phyloP scores from a whole-genome alignment of 768 basidiomycete genomes.

The Mycena indigotica region DNA sequence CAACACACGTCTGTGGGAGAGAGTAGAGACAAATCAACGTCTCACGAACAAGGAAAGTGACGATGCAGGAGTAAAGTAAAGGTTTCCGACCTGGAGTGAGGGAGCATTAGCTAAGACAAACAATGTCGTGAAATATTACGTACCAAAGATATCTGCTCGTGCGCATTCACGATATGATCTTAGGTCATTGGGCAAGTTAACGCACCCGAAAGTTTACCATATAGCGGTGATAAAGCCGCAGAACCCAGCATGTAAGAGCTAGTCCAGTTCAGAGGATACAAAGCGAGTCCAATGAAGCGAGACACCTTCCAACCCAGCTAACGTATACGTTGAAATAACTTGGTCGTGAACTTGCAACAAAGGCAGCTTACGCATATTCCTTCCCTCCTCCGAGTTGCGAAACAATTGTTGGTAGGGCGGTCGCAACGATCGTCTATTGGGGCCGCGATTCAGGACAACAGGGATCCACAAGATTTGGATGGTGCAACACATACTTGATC shows the following conservation, averaged over 20 bases:
- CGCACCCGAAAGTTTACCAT: slow-evolving; percentile 76
- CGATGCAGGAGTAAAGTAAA: slow-evolving; percentile 65
- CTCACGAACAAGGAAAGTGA: slow-evolving; percentile 62
- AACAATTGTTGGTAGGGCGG: slow-evolving; percentile 77
- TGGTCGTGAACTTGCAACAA: slow-evolving; percentile 1
- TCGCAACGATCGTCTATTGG: slow-evolving; percentile 72
- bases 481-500: slow-evolving; percentile 51
- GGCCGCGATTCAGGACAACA: too few relatives aligned
- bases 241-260: slow-evolving; percentile 78
- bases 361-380: slow-evolving; percentile 39
- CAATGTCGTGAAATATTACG: not conserved
- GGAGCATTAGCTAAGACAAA: not conserved
- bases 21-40: not conserved
- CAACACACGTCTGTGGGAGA: not conserved
- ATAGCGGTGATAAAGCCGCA: slow-evolving; percentile 67
- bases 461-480: not conserved
- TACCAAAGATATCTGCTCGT: slow-evolving; percentile 19
- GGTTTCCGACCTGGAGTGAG: slow-evolving; percentile 78
- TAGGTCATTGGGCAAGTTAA: slow-evolving; percentile 15
- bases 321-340: slow-evolving; percentile 27
- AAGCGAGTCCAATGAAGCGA: slow-evolving; percentile 1
- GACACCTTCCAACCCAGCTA: slow-evolving; percentile 75
- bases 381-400: slow-evolving; percentile 61
- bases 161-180: slow-evolving; percentile 17
- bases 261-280: slow-evolving; percentile 1